Conservation (phyloP, 805 yeast genomes). For the Barnettozyma siamensis region DNA sequence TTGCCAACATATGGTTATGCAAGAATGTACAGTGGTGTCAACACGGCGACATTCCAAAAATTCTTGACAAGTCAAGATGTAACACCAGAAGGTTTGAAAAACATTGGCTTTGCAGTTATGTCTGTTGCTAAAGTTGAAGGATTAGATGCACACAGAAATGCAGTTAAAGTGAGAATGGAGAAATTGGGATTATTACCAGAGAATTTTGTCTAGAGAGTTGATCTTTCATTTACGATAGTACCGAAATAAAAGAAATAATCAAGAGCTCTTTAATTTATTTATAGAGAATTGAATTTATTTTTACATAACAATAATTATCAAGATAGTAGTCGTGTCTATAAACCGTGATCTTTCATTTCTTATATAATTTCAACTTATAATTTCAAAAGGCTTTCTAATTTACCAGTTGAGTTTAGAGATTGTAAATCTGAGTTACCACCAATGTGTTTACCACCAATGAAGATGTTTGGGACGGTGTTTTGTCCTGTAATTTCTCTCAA, state of each 20-base stretch:
- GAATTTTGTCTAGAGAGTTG: slow-evolving; percentile 22
- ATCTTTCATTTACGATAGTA: background rate
- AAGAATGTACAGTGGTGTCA: slow-evolving; percentile 94
- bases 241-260: no score
- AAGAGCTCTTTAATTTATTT: no score
- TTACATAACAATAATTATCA: no score
- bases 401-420: slow-evolving; percentile 54
- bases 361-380: no score
- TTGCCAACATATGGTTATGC: slow-evolving; percentile 98
- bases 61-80: slow-evolving; percentile 92
- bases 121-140: slow-evolving; percentile 95
- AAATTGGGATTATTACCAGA: slow-evolving; percentile 49
- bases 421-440: slow-evolving; percentile 95
- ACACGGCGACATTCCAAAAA: slow-evolving; percentile 92
- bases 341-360: no score
- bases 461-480: slow-evolving; percentile 89
- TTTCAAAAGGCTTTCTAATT: slow-evolving; percentile 41
- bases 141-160: slow-evolving; percentile 93
- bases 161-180: slow-evolving; percentile 91
- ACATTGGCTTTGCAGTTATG: slow-evolving; percentile 96
- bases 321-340: no score
- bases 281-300: no score
- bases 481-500: slow-evolving; percentile 77
- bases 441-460: slow-evolving; percentile 84
- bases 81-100: slow-evolving; percentile 74